Base-by-base conservation (phyloP, 305 asterid species). In the Fraxinus paxiana region DNA sequence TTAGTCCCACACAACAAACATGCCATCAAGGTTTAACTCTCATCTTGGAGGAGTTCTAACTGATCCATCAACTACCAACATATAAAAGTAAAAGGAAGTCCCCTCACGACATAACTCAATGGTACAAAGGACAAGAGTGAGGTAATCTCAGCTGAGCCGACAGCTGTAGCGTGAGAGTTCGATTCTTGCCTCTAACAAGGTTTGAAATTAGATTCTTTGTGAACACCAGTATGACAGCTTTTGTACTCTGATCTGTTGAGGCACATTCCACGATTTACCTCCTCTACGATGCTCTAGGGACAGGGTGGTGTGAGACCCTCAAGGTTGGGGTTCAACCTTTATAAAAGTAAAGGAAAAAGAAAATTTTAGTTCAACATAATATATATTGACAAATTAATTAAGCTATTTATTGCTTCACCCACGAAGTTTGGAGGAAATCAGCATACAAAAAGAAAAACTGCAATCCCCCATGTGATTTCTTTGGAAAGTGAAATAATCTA, bases 401-500 rank as follows among this genome's bases (percentile, higher is more conserved):
- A 13, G 73, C 18, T 28, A 28, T 15, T 28, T 67, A 26, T 67
- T 31, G 35, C 74, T 69, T 30, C 41, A 69, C 41, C 10, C 7
- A 28, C 38, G 35, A 69, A 28, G 35, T 31, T 69, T 28, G 74
- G 41, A 69, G 74, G 74, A 69, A 69, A 28, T 18, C 74, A 69
- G 74, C 41, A 69, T 28, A 69, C 74, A 69, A 69, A 69, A 15
- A 13, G 41, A 69, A 69, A 69, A 69, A 69, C 74, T 71, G 46
- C 13, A 71, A 33, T 33, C 76, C 76, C 26, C 76, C 76, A 5
- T 15, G 43, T 5, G 46, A 71, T 33, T 71, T 33, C 76, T 33
- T 46, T 33, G 9, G 76, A 71, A 71, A 71, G 15, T 33, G 46
- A 71, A 31, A 34, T 8, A 17, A 5, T 33, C 13, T 31, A 71